Base-by-base conservation (phyloP, 768 basidiomycete genomes). In the Boletus vinaceobasis region DNA sequence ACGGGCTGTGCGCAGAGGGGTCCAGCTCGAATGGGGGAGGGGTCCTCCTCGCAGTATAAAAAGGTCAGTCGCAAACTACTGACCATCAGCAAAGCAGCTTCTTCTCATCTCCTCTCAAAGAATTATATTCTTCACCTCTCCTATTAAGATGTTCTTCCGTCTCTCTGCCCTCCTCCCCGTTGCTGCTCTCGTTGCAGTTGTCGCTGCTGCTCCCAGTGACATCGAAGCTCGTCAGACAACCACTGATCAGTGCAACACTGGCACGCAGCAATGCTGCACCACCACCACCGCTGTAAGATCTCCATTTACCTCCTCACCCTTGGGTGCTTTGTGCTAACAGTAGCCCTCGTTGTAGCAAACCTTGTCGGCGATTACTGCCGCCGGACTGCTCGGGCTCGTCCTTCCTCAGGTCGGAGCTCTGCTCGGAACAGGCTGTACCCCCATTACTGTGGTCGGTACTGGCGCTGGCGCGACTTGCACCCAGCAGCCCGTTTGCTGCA, bases 401-500 rank as follows among this genome's bases (percentile, higher is more conserved):
- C 4, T 48, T 6, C 44, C 50, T 7, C 1, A 37, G 11, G 4
- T 43, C 7, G 3, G 5, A 6, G 19, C n/a, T 23, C 43, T 49
- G 4, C 17, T 65, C 7, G 64, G 64, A 13, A 7, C 43, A 1
- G 1, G 6, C 9, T 66, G 64, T 40, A 13, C 13, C 21, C 46
- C 57, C 0, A 21, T 51, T 45, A 55, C 47, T 2, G 35, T 8
- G 1, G 1, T 47, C 2, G 50, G 50, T 0, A 2, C 19, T 0
- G 63, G 52, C 5, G 52, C 17, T 1, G 59, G 52, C 14, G 27
- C 50, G 1, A 1, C 14, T 1, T 65, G 64, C 42, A 42, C 29
- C n/a, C 33, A 52, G 19, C 45, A 66, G 33, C 21, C 64, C 0
- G 56, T 66, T 23, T 65, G 61, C 26, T 65, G 64, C 29, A 23